These are phyloP conservation scores for Yarrowia bubula DNA, from an alignment of 805 yeast species.

Conservation along the genomic window DNA sequence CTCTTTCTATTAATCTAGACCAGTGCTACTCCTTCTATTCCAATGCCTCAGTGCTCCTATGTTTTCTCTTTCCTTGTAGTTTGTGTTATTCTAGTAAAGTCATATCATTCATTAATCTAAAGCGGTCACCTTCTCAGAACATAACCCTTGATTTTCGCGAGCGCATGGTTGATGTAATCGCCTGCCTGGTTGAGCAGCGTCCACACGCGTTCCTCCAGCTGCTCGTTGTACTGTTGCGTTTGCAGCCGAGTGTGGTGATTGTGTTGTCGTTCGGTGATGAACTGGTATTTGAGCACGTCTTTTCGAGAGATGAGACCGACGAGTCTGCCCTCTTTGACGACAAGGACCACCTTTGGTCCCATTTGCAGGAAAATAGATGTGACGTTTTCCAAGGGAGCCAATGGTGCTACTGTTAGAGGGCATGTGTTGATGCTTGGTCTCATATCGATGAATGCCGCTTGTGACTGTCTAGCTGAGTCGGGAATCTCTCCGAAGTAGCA, in stretches of 20 bases:
- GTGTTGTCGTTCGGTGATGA: slow-evolving; percentile 26
- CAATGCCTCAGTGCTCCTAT: too few relatives aligned
- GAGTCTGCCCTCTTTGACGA: slow-evolving; percentile 57
- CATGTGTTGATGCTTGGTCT: slow-evolving; percentile 41
- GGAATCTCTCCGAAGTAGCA: slow-evolving; percentile 27
- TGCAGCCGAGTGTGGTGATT: slow-evolving; percentile 19
- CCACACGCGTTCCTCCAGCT: slow-evolving; percentile 20
- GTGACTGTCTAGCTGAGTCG: background rate
- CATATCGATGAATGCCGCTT: slow-evolving; percentile 23
- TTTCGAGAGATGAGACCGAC: slow-evolving; percentile 82
- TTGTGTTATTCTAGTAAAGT: background rate
- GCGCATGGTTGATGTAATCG: slow-evolving; percentile 7
- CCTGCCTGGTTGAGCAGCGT: slow-evolving; percentile 17
- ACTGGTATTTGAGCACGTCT: slow-evolving; percentile 61
- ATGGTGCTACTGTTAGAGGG: slow-evolving; percentile 58
- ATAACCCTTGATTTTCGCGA: background rate
- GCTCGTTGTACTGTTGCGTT: slow-evolving; percentile 24
- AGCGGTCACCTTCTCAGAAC: background rate
- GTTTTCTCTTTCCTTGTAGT: too few relatives aligned
- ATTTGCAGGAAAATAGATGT: slow-evolving; percentile 68
- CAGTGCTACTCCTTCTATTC: too few relatives aligned
- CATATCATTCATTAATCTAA: background rate
- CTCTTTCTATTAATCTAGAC: too few relatives aligned
- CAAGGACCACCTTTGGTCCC: slow-evolving; percentile 75
- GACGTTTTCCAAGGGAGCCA: slow-evolving; percentile 57